Base-by-base conservation (phyloP, 1,139 yeast species). In the Lodderomyces elongisporus region DNA sequence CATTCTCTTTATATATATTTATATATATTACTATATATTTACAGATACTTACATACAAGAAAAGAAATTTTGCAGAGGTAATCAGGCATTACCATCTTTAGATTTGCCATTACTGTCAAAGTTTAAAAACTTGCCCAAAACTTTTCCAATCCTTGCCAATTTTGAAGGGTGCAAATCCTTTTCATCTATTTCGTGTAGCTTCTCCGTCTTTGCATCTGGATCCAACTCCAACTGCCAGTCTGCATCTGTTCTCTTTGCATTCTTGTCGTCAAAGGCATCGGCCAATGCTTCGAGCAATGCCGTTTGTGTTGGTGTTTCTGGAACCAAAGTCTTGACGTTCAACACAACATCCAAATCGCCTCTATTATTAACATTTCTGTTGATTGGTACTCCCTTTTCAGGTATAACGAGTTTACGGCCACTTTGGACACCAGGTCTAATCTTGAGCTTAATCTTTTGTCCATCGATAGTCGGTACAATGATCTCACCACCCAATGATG, bases 271-370 rank as follows among this genome's bases (percentile, higher is more conserved):
- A 36, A 83, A 74, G 3, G 95, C 82, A 52, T 87, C 96, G 1
- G 99, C 98, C 43, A 91, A 70, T 0, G 96, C 96, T 56, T 93
- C 99, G 48, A 93, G 70, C 38, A 91, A 66, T n/a, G 94, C 94
- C 7, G 79, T 79, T 56, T 91, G 96, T 2, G 91, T 82, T n/a
- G 91, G 85, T 13, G 87, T 82, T 38, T 74, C 74, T 3, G 97
- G 91, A 38, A 78, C 73, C 44, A 78, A 66, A 2, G 89, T 77
- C 53, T 77, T 75, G 17, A 93, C 85, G 35, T 77, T 75, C 46
- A 88, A 73, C 8, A 76, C 68, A 21, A 91, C 88, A 48, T 77
- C 81, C 72, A 89, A 70, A 49, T 84, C 88, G 37, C 96, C 96
- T 51, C 96, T 76, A 39, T 75, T 72, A n/a, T n/a, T n/a, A n/a